These are phyloP conservation scores for Pseudevernia furfuracea DNA, from an alignment of 495 filamentous ascomycete genomes.

Conservation along the genomic window DNA sequence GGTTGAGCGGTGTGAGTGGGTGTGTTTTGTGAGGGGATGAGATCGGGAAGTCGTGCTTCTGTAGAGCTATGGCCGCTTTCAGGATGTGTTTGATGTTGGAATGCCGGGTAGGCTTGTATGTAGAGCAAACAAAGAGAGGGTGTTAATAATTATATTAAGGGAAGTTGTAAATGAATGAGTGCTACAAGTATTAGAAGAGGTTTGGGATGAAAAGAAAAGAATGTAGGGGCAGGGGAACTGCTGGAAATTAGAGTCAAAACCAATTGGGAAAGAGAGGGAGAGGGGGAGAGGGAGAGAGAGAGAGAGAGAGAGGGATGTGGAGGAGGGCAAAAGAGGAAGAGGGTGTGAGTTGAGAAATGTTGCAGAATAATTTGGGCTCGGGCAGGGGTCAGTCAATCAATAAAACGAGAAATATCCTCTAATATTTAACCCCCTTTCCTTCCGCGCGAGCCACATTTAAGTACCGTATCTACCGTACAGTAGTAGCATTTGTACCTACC, in stretches of 20 bases:
- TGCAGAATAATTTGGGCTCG: neutral
- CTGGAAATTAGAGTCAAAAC: neutral
- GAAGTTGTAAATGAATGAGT: neutral
- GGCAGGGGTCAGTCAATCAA: neutral
- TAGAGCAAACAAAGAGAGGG: conserved; percentile 13
- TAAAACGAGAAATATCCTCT: too few relatives aligned
- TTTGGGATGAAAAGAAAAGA: neutral
- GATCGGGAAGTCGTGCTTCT: neutral
- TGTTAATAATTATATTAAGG: neutral
- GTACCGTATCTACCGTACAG: too few relatives aligned
- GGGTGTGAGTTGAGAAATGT: neutral
- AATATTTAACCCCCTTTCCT: neutral
- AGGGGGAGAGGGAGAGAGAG: conserved; percentile 1
- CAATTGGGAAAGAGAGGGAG: neutral
- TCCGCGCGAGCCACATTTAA: too few relatives aligned
- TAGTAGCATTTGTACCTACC: too few relatives aligned
- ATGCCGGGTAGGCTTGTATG: conserved; percentile 19
- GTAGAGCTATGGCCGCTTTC: conserved; percentile 7
- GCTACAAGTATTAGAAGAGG: conserved; percentile 4
- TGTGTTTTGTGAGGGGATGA: neutral
- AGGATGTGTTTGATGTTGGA: conserved; percentile 19
- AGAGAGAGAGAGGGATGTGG: neutral
- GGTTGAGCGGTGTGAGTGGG: neutral
- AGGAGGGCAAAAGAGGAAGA: neutral
- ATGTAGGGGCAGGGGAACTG: conserved; percentile 5